A percentile compares a stretch with the other conserved stretches of the same genome.
phyloP scores from a whole-genome alignment of 73 alveolate species.

The Durusdinium trenchii region DNA sequence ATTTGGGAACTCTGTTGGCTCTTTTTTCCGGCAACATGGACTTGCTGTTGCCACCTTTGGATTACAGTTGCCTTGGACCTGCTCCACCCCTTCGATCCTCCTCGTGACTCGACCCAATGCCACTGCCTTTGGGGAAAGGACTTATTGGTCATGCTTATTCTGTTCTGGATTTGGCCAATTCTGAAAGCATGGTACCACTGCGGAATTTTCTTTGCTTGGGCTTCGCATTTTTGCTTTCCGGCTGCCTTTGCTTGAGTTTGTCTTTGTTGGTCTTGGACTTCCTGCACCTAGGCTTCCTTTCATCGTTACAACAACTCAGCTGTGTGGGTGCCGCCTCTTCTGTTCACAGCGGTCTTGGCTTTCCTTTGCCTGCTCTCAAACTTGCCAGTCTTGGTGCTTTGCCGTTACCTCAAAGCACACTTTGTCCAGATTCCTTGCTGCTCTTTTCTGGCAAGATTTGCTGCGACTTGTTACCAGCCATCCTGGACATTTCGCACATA shows the following conservation, averaged over 20 bases:
- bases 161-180: slow-evolving; percentile 25
- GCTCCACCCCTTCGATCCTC: background rate
- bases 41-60: background rate
- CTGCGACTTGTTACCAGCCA: background rate
- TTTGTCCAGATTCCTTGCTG: background rate
- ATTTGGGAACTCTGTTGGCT: background rate
- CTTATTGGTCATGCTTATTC: background rate
- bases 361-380: background rate
- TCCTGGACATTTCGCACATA: background rate
- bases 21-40: background rate
- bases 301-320: background rate
- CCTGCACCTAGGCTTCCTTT: background rate
- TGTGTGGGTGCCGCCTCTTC: background rate
- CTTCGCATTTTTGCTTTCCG: background rate
- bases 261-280: background rate
- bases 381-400: background rate
- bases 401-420: background rate
- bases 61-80: background rate
- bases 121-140: background rate
- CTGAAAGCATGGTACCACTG: background rate
- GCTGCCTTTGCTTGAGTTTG: background rate
- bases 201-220: background rate
- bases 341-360: background rate
- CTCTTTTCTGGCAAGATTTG: background rate
- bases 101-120: background rate